These are phyloP conservation scores for Boeremia exigua DNA, from an alignment of 2,329 filamentous ascomycete genomes.

Conservation along the genomic window DNA sequence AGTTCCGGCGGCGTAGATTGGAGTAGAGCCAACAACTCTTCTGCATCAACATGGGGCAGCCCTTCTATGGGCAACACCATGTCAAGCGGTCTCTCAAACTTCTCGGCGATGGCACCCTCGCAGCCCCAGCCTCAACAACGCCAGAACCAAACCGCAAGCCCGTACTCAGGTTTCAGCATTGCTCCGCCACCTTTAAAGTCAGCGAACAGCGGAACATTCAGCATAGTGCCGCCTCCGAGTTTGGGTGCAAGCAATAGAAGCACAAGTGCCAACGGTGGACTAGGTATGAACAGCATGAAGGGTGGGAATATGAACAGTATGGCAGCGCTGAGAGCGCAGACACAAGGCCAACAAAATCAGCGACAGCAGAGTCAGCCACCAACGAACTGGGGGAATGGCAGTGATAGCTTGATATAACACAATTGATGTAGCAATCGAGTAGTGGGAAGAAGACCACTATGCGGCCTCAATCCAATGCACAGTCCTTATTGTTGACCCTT, in stretches of 20 bases:
- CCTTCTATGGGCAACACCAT: slow-evolving; percentile 20
- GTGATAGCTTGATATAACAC: slow-evolving; percentile 36
- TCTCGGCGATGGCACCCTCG: slow-evolving; percentile 62
- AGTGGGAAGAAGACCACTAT: too few species aligned
- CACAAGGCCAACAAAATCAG: slow-evolving; percentile 31
- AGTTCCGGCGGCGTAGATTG: slow-evolving; percentile 36
- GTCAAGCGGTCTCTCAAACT: slow-evolving; percentile 44
- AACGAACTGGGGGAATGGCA: slow-evolving; percentile 30
- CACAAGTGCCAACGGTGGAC: slow-evolving; percentile 9
- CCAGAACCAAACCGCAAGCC: slow-evolving; percentile 27
- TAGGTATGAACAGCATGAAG: slow-evolving; percentile 24
- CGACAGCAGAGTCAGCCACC: slow-evolving; percentile 25
- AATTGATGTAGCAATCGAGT: background rate
- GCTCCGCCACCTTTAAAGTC: slow-evolving; percentile 44
- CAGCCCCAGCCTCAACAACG: slow-evolving; percentile 25
- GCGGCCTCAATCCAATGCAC: background rate
- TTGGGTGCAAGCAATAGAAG: slow-evolving; percentile 17
- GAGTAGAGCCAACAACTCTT: slow-evolving; percentile 33
- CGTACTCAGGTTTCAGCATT: slow-evolving; percentile 47
- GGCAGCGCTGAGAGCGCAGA: slow-evolving; percentile 33
- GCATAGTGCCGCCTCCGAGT: slow-evolving; percentile 36
- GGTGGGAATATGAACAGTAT: slow-evolving; percentile 30
- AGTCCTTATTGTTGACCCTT: background rate
- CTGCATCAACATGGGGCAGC: slow-evolving; percentile 35
- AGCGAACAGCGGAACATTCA: slow-evolving; percentile 24